Base-by-base conservation (phyloP, 148 eudicot species). In the Chenopodium album region DNA sequence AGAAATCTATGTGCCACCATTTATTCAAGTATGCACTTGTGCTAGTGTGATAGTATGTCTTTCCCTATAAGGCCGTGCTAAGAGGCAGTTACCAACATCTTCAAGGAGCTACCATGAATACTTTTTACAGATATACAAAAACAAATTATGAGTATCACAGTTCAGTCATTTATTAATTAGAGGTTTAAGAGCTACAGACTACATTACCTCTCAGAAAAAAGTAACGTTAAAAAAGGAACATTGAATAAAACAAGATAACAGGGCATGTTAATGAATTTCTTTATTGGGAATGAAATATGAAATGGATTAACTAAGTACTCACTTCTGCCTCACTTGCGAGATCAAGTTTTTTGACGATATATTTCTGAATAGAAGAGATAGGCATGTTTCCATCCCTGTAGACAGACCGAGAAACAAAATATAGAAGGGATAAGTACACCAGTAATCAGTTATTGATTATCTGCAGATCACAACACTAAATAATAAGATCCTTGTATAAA, bases 271-370 rank as follows among this genome's bases (percentile, higher is more conserved):
- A 9, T 17, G 20, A 20, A 47, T 13, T 9, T 28, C 17, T 54
- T 46, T 77, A 63, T 9, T 46, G 63, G 46, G 5, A 26, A 28
- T 62, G 17, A 66, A 76, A 34, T 7, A 69, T 26, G 31, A 16
- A 67, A 65, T 10, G 8, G 32, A 59, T 75, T 69, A 1, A 70
- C 16, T 67, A 60, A 76, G 22, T 56, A 80, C 90, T 85, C 66
- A 90, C 93, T 91, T 93, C 97, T 22, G 84, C 79, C 86, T 89
- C 92, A 71, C 85, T 87, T 37, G 87, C 66, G 77, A 93, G 95
- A 79, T 90, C 87, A 46, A 93, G 92, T 87, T 93, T 92, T 88
- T 85, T 88, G 52, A 73, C 82, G 47, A 93, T 84, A 83, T 92
- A 93, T 80, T 89, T 93, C 69, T 89, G 95, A 80, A 92, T 88